Evolutionary conservation across 2,329 filamentous ascomycete species (phyloP).

Genomic region (Aspergillus sp.): DNA sequence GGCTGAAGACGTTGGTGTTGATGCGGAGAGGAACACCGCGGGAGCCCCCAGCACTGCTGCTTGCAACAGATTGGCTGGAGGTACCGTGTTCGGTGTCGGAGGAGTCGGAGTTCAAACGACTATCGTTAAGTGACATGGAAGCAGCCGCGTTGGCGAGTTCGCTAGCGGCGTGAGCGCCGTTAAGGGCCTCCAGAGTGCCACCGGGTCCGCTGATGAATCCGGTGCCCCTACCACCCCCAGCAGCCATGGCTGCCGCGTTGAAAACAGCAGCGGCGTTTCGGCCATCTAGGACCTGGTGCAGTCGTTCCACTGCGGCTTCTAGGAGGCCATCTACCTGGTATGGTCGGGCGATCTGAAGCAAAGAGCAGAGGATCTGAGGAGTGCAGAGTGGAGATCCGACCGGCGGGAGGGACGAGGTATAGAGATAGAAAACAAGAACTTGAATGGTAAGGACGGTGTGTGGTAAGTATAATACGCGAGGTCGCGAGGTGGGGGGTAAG

Average conservation of each 20-base stretch:
- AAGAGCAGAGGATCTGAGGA: slow-evolving; percentile 91
- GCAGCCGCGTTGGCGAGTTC: slow-evolving; percentile 24
- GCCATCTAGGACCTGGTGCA: slow-evolving; percentile 86
- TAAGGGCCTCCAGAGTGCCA: slow-evolving; percentile 45
- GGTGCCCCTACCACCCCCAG: slow-evolving; percentile 83
- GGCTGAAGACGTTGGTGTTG: slow-evolving; percentile 37
- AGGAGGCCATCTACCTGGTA: slow-evolving; percentile 91
- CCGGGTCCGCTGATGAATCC: slow-evolving; percentile 62
- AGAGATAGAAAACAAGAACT: slow-evolving; percentile 87
- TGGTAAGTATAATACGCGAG: slow-evolving; percentile 85
- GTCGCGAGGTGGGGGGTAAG: slow-evolving; percentile 63
- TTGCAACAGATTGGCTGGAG: slow-evolving; percentile 26
- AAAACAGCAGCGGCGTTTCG: slow-evolving; percentile 95
- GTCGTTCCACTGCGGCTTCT: slow-evolving; percentile 85
- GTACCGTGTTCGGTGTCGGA: slow-evolving; percentile 40
- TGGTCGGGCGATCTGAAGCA: slow-evolving; percentile 87
- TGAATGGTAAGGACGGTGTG: slow-evolving; percentile 89
- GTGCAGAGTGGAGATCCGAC: slow-evolving; percentile 77
- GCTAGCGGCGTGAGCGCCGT: slow-evolving; percentile 28
- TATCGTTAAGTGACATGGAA: slow-evolving; percentile 26
- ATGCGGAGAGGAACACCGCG: slow-evolving; percentile 40
- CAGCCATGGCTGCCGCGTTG: slow-evolving; percentile 97
- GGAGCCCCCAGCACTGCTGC: slow-evolving; percentile 30
- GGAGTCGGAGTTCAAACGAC: slow-evolving; percentile 36
- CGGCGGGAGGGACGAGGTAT: slow-evolving; percentile 83